Evolutionary conservation across 306 rosid species (phyloP), one percentile per base, ranked within the genome.

Genomic region (Crotalaria pallida): DNA sequence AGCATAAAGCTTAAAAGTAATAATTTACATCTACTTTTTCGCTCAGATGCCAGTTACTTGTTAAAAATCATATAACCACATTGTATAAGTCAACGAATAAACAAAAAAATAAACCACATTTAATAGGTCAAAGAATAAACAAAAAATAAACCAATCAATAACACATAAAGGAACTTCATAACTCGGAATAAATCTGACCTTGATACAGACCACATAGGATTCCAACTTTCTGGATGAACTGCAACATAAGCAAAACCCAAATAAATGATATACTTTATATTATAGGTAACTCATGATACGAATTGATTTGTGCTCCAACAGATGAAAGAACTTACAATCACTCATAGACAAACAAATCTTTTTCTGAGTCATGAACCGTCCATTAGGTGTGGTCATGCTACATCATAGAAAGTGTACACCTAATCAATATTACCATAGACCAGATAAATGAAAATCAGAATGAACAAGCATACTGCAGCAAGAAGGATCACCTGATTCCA

Each of bases 201-300:
- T 64, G 99, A 88, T 12, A 89, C 97, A 7, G 97, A 94, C 99
- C 99, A 94, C 97, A 94, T 89, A 11, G 99, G 99, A 86, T 94
- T 94, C 99, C 99, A 94, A 84, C 87, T 88, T 83, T 94, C 99
- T 3, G 99, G 99, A 83, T 94, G 99, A 83, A 91, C 99, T 91
- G 84, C 83, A 79, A 66, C 69, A 55, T 13, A 43, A 80, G 50
- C 38, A 76, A 77, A 69, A 33, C 18, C 65, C 22, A 9, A 63
- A 45, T 15, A 74, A 59, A 65, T 38, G 48, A 79, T 16, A 79
- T 56, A 40, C 36, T 66, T 23, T 56, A 52, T 36, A 31, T 61
- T 48, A 72, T 41, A 34, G 22, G 77, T 45, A 44, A 50, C 53
- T 18, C 71, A 21, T 21, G 24, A 61, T 74, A 48, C 41, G 76